These are phyloP conservation scores for Chlorophyllum brunneum DNA, from an alignment of 768 basidiomycete genomes.

Conservation along the genomic window DNA sequence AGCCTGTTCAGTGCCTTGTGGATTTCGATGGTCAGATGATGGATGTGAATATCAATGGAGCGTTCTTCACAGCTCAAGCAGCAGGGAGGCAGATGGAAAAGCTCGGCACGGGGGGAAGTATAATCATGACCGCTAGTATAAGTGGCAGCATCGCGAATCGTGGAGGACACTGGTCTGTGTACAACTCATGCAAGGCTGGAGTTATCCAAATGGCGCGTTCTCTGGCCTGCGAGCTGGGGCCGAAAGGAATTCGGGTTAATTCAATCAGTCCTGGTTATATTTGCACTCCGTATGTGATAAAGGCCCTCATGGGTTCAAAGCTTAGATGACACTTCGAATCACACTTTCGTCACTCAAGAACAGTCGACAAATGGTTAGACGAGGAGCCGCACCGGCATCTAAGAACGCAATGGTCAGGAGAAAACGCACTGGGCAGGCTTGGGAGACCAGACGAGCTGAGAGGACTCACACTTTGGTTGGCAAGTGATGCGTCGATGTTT, in stretches of 20 bases:
- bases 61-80: conserved; percentile 57
- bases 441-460: conserved; percentile 66
- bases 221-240: conserved; percentile 72
- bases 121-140: conserved; percentile 59
- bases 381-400: conserved; percentile 39
- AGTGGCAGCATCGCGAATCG: conserved; percentile 58
- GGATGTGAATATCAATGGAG: conserved; percentile 50
- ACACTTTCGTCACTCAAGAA: no score
- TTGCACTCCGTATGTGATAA: conserved; percentile 50
- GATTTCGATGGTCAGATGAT: conserved; percentile 37
- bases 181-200: conserved; percentile 71
- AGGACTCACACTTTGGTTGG: conserved; percentile 64
- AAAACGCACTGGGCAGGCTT: conserved; percentile 63
- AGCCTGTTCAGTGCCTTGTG: no score
- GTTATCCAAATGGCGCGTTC: conserved; percentile 74
- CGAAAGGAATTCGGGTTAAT: conserved; percentile 64
- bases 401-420: conserved; percentile 47
- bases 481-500: conserved; percentile 64
- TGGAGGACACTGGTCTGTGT: conserved; percentile 60
- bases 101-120: conserved; percentile 44
- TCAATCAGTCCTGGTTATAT: conserved; percentile 72
- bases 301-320: no score
- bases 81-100: conserved; percentile 55
- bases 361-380: conserved; percentile 19
- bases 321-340: no score